phyloP scores from a whole-genome alignment of 2,329 filamentous ascomycete species.

The Cordyceps cicadae region DNA sequence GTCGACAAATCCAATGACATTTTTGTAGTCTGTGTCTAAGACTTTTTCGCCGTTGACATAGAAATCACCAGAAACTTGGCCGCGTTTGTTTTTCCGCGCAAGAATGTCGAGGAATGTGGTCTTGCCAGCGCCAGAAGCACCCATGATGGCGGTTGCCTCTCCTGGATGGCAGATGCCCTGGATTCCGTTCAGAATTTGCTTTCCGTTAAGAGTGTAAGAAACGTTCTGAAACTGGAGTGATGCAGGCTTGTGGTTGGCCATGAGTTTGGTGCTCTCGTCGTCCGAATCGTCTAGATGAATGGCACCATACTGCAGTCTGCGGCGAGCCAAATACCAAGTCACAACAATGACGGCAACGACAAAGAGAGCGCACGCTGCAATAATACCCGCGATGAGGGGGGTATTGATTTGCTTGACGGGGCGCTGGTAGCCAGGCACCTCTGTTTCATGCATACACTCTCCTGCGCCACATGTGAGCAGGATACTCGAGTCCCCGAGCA shows the following conservation, averaged over 20 bases:
- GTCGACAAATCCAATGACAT: conserved; percentile 91
- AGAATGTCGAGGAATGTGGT: conserved; percentile 95
- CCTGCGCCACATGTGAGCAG: conserved; percentile 72
- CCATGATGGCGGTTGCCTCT: conserved; percentile 97
- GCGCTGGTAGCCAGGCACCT: conserved; percentile 82
- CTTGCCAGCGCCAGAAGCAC: conserved; percentile 92
- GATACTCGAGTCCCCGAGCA: conserved; percentile 92
- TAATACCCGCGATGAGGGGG: conserved; percentile 87
- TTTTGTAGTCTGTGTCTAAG: conserved; percentile 74
- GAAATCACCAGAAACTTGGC: conserved; percentile 68
- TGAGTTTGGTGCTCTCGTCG: conserved; percentile 76
- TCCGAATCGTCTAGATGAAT: conserved; percentile 84
- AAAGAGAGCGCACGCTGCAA: conserved; percentile 77
- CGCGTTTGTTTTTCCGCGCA: conserved; percentile 93
- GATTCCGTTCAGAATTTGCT: conserved; percentile 71
- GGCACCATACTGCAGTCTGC: conserved; percentile 59
- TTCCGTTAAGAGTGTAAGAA: conserved; percentile 78
- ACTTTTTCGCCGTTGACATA: conserved; percentile 92
- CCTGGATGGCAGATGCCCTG: conserved; percentile 85
- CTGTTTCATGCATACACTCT: conserved; percentile 87
- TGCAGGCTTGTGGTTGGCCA: conserved; percentile 86
- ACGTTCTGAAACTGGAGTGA: conserved; percentile 84
- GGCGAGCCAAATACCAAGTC: conserved; percentile 81
- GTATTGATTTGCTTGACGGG: conserved; percentile 20
- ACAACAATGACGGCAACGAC: conserved; percentile 76